A percentile compares a stretch with the other conserved stretches of the same genome.
phyloP scores from a whole-genome alignment of 2,329 filamentous ascomycete species.

The Fusarium albosuccineum region DNA sequence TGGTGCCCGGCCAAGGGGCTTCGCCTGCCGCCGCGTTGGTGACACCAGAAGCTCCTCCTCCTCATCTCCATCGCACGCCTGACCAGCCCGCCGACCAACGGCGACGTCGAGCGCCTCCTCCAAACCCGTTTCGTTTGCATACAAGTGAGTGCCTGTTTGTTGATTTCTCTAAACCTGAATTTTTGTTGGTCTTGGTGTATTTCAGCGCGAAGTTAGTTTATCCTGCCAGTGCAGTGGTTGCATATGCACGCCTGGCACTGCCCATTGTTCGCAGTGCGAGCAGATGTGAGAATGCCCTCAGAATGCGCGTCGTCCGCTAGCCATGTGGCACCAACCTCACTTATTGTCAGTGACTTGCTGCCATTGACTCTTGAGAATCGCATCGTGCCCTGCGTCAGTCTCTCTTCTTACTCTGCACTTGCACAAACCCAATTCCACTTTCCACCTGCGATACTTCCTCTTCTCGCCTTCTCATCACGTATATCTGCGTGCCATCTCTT shows the following conservation, averaged over 20 bases:
- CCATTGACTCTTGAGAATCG: background rate
- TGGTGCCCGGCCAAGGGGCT: slow-evolving; percentile 30
- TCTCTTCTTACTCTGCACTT: background rate
- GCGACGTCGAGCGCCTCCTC: slow-evolving; percentile 46
- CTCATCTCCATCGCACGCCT: slow-evolving; percentile 42
- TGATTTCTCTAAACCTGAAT: background rate
- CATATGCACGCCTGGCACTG: no score
- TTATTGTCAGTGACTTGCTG: background rate
- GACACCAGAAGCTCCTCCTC: slow-evolving; percentile 43
- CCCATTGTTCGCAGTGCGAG: no score
- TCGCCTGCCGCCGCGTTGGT: slow-evolving; percentile 37
- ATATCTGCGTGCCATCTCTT: background rate
- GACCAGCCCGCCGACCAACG: slow-evolving; percentile 44
- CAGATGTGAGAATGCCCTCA: no score
- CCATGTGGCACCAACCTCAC: no score
- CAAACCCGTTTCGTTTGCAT: slow-evolving; percentile 55
- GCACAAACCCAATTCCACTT: background rate
- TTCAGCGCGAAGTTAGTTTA: background rate
- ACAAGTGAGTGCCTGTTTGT: slow-evolving; percentile 49
- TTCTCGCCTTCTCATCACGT: background rate
- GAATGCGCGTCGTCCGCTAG: no score
- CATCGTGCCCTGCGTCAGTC: background rate
- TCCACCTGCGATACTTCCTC: background rate
- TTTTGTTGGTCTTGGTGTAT: background rate
- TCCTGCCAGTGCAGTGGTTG: background rate